Evolutionary conservation across 257 asterid species (phyloP), one percentile per base, ranked within the genome.

Genomic region (Solanum neorickii): DNA sequence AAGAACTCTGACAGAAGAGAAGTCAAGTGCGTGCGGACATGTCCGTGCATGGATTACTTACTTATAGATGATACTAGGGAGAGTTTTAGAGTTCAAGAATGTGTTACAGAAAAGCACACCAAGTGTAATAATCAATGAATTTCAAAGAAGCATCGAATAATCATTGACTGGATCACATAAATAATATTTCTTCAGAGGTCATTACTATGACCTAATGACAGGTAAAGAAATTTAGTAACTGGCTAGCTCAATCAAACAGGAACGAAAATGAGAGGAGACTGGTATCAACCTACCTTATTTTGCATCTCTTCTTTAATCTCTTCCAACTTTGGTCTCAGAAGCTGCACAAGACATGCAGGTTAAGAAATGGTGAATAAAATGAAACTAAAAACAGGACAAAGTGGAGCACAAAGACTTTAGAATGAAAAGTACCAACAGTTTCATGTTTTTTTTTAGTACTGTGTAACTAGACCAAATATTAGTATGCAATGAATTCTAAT

Each of bases 281-380:
- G 65, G 70, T 14, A 73, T 78, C 37, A 83, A 47, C 91, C 84
- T 94, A 97, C 99, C 94, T 87, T 91, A 86, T 91, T 91, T 46
- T 92, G 87, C 97, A 95, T 95, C 90, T 97, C 99, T 84, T 93
- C 94, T 74, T 92, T 92, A 60, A 97, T 87, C 89, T 88, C 95
- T 93, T 97, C 98, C 91, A 97, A 47, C 56, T 88, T 84, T 68
- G 99, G 98, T 86, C 92, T 91, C 87, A 97, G 69, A 87, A 95
- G 94, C 99, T 97, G 96, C 93, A 90, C 69, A 93, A 76, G 77
- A 87, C 83, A 82, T 89, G 70, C 27, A 88, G 68, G 88, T 86
- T 16, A 29, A 82, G 69, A 78, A 78, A 78, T 46, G 66, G 69
- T 16, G 2, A 18, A 82, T 52, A 52, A 31, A 31, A 66, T 56